A percentile compares a stretch with the other conserved stretches of the same genome.
Conservation (phyloP, 1,284 basidiomycete species). For the Cutaneotrichosporon cyanovorans region DNA sequence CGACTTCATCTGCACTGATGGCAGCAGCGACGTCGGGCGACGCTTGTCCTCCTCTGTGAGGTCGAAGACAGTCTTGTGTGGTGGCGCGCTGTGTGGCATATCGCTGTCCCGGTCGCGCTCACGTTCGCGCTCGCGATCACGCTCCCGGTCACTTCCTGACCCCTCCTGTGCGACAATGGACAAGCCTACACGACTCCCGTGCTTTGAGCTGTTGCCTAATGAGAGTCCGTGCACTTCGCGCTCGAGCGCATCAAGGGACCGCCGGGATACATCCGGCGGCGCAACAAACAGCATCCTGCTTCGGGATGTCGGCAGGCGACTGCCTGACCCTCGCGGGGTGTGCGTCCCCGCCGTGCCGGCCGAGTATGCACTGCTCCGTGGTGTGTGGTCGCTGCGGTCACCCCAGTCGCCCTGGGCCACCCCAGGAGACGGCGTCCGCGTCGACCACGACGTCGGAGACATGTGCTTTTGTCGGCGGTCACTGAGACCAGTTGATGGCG, state of each 20-base stretch:
- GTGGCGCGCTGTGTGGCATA: constrained; percentile 14
- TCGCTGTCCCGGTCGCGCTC: constrained; percentile 9
- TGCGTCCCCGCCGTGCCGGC: no score
- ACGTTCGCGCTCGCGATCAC: no score
- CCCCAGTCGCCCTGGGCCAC: no score
- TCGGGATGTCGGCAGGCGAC: not conserved
- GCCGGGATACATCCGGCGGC: constrained; percentile 12
- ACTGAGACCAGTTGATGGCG: constrained; percentile 1
- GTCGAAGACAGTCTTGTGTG: constrained; percentile 7
- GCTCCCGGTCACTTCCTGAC: not conserved
- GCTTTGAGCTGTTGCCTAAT: constrained; percentile 1
- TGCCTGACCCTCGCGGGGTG: not conserved
- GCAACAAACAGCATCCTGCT: constrained; percentile 15
- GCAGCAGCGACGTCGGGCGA: constrained; percentile 7
- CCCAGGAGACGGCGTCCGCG: constrained; percentile 4
- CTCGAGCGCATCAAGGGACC: constrained; percentile 20
- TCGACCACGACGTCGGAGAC: not conserved
- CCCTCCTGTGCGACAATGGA: not conserved
- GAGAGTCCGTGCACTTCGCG: constrained; percentile 7
- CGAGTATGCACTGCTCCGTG: constrained; percentile 10
- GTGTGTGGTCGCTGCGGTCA: constrained; percentile 5
- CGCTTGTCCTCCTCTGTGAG: not conserved
- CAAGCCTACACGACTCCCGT: constrained; percentile 2
- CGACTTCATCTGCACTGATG: not conserved
- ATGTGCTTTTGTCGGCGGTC: not conserved